Conservation (phyloP, 2,329 filamentous ascomycete species). For the Zopfia rhizophila region DNA sequence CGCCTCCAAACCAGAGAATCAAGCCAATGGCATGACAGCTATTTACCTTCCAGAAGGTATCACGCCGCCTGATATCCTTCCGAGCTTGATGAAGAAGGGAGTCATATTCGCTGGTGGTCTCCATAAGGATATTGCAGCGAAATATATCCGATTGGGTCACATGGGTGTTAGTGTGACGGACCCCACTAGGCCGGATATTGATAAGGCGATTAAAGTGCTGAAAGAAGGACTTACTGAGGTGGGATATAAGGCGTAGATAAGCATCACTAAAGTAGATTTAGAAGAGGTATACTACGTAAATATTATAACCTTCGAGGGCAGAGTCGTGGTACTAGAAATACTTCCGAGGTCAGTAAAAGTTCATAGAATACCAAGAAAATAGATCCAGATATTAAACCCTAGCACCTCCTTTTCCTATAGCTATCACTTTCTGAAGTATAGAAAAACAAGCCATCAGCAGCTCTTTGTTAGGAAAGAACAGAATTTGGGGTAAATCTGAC, state of each 20-base stretch:
- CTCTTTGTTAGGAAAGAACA: no score
- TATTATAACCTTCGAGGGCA: no score
- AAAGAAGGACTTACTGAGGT: conserved; percentile 79
- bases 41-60: conserved; percentile 92
- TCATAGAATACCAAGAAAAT: no score
- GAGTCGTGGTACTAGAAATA: no score
- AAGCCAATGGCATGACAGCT: conserved; percentile 97
- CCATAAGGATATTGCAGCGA: conserved; percentile 93
- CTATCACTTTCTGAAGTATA: no score
- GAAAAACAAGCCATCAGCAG: no score
- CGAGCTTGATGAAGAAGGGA: conserved; percentile 84
- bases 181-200: conserved; percentile 80
- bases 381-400: no score
- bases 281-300: no score
- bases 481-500: no score
- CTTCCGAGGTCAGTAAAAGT: no score
- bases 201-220: conserved; percentile 82
- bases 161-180: conserved; percentile 97
- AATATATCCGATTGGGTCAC: conserved; percentile 95
- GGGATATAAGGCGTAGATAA: conserved; percentile 64
- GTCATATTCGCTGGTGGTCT: conserved; percentile 95
- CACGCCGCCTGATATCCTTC: conserved; percentile 82
- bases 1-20: conserved; percentile 84
- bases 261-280: background rate
- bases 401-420: no score